Conservation (phyloP, 148 eudicot genomes). For the Euryodendron excelsum region DNA sequence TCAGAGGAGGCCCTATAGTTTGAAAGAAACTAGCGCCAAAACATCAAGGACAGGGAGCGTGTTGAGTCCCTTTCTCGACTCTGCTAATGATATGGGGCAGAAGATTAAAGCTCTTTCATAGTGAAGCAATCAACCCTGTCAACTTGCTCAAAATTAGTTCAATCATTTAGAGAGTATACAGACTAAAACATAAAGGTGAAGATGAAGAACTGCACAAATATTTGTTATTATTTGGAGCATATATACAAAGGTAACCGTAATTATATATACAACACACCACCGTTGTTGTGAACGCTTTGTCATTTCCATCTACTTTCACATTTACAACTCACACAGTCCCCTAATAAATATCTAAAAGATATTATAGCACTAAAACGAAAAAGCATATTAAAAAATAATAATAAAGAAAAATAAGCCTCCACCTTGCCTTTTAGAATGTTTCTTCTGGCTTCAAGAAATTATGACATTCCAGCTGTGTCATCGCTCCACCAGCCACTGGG, state of each 20-base stretch:
- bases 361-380: neutral
- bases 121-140: too few relatives aligned
- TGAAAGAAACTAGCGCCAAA: too few relatives aligned
- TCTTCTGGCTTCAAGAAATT: conserved; percentile 56
- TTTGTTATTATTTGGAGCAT: neutral
- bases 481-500: conserved; percentile 60
- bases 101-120: too few relatives aligned
- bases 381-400: neutral
- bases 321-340: conserved; percentile 11
- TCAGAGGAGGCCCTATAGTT: too few relatives aligned
- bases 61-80: too few relatives aligned
- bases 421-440: conserved; percentile 21
- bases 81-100: too few relatives aligned
- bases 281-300: neutral
- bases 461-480: conserved; percentile 48
- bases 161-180: too few relatives aligned
- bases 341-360: neutral
- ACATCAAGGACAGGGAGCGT: too few relatives aligned
- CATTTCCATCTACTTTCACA: neutral
- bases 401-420: neutral
- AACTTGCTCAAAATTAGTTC: too few relatives aligned
- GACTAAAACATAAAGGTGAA: neutral
- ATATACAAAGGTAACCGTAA: neutral
- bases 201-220: neutral
- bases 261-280: neutral